phyloP scores from a whole-genome alignment of 2,329 filamentous ascomycete species.

The Bipolaris cookei region DNA sequence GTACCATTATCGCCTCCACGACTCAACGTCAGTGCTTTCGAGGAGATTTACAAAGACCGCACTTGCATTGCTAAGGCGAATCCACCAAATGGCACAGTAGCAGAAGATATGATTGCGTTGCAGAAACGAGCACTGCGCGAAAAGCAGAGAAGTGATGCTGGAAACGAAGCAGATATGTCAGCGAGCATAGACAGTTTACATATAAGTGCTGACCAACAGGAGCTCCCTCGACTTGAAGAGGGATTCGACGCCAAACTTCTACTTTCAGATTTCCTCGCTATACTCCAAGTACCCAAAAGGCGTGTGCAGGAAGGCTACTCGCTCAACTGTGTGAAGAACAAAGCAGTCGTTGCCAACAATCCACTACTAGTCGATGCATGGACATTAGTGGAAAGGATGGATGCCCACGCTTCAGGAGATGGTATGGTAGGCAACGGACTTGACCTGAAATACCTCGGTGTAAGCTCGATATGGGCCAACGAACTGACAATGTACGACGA shows the following conservation, averaged over 20 bases:
- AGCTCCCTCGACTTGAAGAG: slow-evolving; percentile 35
- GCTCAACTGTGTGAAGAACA: slow-evolving; percentile 68
- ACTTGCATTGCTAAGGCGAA: slow-evolving; percentile 42
- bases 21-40: slow-evolving; percentile 52
- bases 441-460: slow-evolving; percentile 78
- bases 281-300: slow-evolving; percentile 53
- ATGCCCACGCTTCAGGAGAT: slow-evolving; percentile 67
- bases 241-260: slow-evolving; percentile 40
- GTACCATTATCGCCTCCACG: slow-evolving; percentile 53
- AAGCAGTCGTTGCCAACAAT: slow-evolving; percentile 71
- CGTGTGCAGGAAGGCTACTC: slow-evolving; percentile 64
- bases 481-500: slow-evolving; percentile 63
- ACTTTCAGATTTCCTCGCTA: slow-evolving; percentile 44
- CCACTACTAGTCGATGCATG: slow-evolving; percentile 79
- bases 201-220: slow-evolving; percentile 42
- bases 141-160: slow-evolving; percentile 35
- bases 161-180: slow-evolving; percentile 31
- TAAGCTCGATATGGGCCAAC: slow-evolving; percentile 74
- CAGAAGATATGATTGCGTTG: slow-evolving; percentile 45
- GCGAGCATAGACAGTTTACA: slow-evolving; percentile 40
- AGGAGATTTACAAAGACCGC: slow-evolving; percentile 52
- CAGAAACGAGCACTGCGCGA: slow-evolving; percentile 40
- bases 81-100: slow-evolving; percentile 35
- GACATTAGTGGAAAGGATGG: slow-evolving; percentile 73
- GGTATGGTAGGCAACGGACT: slow-evolving; percentile 73